Evolutionary conservation across 768 basidiomycete genomes (phyloP), one percentile per base, ranked within the genome.

Genomic region (Chalciporus chontae): DNA sequence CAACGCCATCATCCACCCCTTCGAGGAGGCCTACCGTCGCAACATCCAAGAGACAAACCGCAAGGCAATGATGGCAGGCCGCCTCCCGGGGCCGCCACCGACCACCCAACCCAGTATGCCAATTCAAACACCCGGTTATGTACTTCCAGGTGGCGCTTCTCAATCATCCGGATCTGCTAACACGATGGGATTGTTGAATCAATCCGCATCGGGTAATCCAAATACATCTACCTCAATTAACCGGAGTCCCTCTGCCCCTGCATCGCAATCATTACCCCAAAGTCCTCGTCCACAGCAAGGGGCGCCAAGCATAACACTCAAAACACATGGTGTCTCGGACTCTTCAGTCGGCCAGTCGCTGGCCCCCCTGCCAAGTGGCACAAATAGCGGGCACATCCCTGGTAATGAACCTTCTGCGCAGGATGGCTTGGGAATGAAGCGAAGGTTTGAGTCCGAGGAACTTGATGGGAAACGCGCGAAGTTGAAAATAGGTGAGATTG

Each of bases 381-480:
- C 60, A 27, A 52, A 43, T 38, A 48, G 53, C 18, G 53, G 47
- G 19, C 11, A 55, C n/a, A 54, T 52, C 27, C 32, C 50, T 38
- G 18, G 32, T n/a, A 56, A 44, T 21, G 69, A 65, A 4, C 63
- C 61, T 19, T 65, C 80, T 44, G 87, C 89, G 46, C 74, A 74
- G 52, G 86, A 88, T 47, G 55, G 66, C n/a, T 81, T 84, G 48
- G 79, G 76, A 15, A 73, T 82, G 54, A 92, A 91, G 64, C 77
- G 89, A 53, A 90, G 89, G 65, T 70, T 85, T 54, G 82, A 83
- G 42, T 73, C 75, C 15, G 83, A 82, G 45, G 85, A 87, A 51
- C 69, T 68, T 24, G 84, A 87, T 41, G 75, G 69, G 41, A 92
- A 92, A 66, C 78, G 89, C 58, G 81, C 69, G 43, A 78, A 85